Percentiles rank a stretch among this genome's conserved stretches.
phyloP scores from a whole-genome alignment of 1,284 basidiomycete species.

The Meripilus lineatus region DNA sequence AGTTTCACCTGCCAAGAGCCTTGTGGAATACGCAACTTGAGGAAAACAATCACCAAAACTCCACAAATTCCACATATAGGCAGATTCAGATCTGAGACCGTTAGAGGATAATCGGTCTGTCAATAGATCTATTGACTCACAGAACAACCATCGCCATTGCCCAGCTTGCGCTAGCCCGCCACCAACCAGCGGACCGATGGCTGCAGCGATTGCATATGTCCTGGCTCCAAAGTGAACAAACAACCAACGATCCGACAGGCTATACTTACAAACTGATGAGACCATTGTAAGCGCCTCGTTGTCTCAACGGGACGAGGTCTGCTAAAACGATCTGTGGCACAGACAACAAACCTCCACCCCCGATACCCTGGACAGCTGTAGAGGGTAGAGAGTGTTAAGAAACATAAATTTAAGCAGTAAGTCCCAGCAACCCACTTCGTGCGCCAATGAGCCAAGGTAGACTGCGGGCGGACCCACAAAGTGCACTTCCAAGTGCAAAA shows the following conservation, averaged over 20 bases:
- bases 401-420: background rate
- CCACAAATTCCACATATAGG: constrained; percentile 13
- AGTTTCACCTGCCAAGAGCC: constrained; percentile 29
- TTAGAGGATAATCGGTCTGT: no score
- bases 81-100: constrained; percentile 14
- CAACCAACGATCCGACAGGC: constrained; percentile 1
- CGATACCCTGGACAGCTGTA: constrained; percentile 31
- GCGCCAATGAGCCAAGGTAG: constrained; percentile 34
- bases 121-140: constrained; percentile 13
- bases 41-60: constrained; percentile 31
- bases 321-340: constrained; percentile 7
- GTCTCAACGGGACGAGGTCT: constrained; percentile 7
- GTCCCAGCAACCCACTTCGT: constrained; percentile 16
- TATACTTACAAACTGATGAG: constrained; percentile 4
- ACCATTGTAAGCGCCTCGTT: constrained; percentile 7
- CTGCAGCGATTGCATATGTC: constrained; percentile 26
- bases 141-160: constrained; percentile 29
- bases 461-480: constrained; percentile 32
- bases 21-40: constrained; percentile 35
- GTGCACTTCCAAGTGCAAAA: constrained; percentile 33
- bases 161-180: constrained; percentile 29
- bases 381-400: background rate
- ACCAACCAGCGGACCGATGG: constrained; percentile 28
- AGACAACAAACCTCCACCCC: background rate
- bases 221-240: constrained; percentile 9